phyloP scores from a whole-genome alignment of 106 monocot genomes.

The Vanilla planifolia region DNA sequence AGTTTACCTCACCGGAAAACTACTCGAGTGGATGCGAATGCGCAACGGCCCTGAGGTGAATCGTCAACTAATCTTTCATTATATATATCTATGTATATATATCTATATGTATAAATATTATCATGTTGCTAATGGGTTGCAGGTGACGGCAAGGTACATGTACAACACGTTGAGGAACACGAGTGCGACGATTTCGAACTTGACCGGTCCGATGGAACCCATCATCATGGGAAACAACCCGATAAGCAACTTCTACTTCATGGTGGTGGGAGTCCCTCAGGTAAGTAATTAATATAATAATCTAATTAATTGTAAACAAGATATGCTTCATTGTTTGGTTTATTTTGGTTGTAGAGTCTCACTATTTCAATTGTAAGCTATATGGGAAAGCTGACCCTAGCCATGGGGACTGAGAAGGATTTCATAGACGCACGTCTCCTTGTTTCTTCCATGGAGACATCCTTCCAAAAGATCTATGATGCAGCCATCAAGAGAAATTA shows the following conservation, averaged over 20 bases:
- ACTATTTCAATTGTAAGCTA: slow-evolving; percentile 59
- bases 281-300: slow-evolving; percentile 9
- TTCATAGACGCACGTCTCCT: slow-evolving; percentile 53
- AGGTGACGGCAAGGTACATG: slow-evolving; percentile 53
- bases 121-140: not conserved
- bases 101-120: no score
- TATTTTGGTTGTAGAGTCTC: slow-evolving; percentile 37
- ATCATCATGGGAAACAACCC: slow-evolving; percentile 49
- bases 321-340: not conserved
- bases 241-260: slow-evolving; percentile 51
- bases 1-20: slow-evolving; percentile 43
- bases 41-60: slow-evolving; percentile 60
- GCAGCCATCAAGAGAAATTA: no score
- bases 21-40: slow-evolving; percentile 44
- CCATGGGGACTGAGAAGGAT: slow-evolving; percentile 55
- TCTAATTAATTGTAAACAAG: not conserved
- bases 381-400: slow-evolving; percentile 67
- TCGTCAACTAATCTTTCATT: not conserved
- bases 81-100: no score
- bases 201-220: slow-evolving; percentile 54
- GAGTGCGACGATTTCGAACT: slow-evolving; percentile 62
- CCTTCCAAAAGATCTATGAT: slow-evolving; percentile 49
- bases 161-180: slow-evolving; percentile 51
- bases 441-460: slow-evolving; percentile 39
- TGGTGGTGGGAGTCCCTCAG: slow-evolving; percentile 70